Conservation (phyloP, 306 rosid species). For the Fragaria vesca region DNA sequence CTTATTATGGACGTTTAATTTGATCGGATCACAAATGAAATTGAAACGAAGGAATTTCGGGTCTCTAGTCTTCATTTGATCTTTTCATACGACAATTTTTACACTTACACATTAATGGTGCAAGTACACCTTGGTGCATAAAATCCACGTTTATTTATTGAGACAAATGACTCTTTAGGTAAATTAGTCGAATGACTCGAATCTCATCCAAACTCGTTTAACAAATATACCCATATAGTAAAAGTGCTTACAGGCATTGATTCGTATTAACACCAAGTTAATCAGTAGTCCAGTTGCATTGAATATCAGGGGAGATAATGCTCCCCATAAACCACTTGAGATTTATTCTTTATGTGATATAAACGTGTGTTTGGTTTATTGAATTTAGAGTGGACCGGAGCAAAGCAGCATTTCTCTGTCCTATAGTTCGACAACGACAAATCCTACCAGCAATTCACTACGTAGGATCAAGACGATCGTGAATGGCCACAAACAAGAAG, state of each 20-base stretch:
- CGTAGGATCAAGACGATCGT: neutral
- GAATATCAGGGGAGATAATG: neutral
- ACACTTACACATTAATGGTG: too few species aligned
- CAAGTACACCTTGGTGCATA: too few species aligned
- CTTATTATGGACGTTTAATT: too few species aligned
- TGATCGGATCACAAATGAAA: too few species aligned
- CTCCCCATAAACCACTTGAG: neutral
- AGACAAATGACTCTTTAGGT: too few species aligned
- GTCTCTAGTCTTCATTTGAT: too few species aligned
- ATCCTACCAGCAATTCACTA: slow-evolving; percentile 4
- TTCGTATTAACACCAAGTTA: neutral
- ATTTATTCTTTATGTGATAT: neutral
- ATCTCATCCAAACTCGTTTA: too few species aligned
- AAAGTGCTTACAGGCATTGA: neutral
- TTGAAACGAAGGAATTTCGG: too few species aligned
- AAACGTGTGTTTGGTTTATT: slow-evolving; percentile 10
- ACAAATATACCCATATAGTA: too few species aligned
- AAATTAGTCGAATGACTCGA: too few species aligned
- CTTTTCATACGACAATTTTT: too few species aligned
- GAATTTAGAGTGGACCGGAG: neutral
- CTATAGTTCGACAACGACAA: neutral
- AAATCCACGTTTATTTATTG: too few species aligned
- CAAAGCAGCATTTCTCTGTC: neutral
- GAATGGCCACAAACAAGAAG: neutral
- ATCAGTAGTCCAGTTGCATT: neutral